Conservation (phyloP, 768 basidiomycete species). For the Lactifluus pinguis region DNA sequence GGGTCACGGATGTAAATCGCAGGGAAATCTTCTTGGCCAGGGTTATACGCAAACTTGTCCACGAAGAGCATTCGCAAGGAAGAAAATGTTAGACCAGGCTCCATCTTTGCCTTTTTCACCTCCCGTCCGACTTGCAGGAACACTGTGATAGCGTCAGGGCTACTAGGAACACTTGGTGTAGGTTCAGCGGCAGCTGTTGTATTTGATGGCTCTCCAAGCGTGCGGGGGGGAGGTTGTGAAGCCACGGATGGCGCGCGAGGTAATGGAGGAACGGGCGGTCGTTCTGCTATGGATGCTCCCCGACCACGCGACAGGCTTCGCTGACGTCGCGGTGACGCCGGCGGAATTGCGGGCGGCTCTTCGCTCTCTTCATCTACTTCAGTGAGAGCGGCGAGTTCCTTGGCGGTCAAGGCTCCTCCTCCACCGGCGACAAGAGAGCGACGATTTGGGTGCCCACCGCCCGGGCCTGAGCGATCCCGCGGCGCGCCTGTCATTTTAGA, state of each 20-base stretch:
- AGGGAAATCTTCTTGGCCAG: slow-evolving; percentile 88
- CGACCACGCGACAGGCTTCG: slow-evolving; percentile 21
- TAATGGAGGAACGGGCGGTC: slow-evolving; percentile 28
- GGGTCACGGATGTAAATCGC: slow-evolving; percentile 94
- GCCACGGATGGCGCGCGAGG: slow-evolving; percentile 2
- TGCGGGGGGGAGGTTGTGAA: background rate
- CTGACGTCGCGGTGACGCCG: slow-evolving; percentile 17
- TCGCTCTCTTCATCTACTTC: slow-evolving; percentile 59
- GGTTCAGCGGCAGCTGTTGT: slow-evolving; percentile 17
- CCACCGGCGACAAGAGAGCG: slow-evolving; percentile 53
- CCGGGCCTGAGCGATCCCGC: slow-evolving; percentile 29
- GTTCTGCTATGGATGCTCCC: slow-evolving; percentile 21
- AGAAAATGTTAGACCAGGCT: slow-evolving; percentile 60
- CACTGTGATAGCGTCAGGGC: slow-evolving; percentile 40
- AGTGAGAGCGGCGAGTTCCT: slow-evolving; percentile 64
- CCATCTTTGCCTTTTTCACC: slow-evolving; percentile 78
- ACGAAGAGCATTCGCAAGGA: slow-evolving; percentile 82
- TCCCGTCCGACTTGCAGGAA: slow-evolving; percentile 87
- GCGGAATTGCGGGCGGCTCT: slow-evolving; percentile 14
- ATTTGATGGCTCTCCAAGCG: background rate
- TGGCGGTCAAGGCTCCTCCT: slow-evolving; percentile 51
- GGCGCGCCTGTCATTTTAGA: slow-evolving; percentile 80
- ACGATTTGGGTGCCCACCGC: slow-evolving; percentile 45
- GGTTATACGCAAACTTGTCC: slow-evolving; percentile 90
- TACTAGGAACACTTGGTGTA: slow-evolving; percentile 20